A percentile compares a stretch with the other conserved stretches of the same genome.
phyloP scores from a whole-genome alignment of 192 early-diverging fungal genomes.

The Obelidium mucronatum region DNA sequence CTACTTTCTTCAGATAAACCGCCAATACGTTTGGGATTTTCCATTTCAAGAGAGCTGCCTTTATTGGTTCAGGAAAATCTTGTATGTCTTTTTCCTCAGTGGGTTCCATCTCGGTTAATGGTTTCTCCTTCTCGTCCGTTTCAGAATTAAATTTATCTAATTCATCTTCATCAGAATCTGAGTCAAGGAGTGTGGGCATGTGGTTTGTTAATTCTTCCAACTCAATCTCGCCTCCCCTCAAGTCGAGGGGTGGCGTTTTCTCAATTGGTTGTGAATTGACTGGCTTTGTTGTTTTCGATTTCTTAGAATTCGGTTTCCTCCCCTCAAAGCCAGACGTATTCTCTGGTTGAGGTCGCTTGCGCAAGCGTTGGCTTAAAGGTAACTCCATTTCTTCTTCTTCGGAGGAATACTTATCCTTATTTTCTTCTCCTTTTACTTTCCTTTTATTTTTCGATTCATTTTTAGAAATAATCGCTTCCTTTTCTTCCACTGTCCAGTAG shows the following conservation, averaged over 20 bases:
- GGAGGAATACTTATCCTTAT: too few species aligned
- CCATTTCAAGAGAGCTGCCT: neutral
- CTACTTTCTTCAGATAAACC: too few species aligned
- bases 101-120: too few species aligned
- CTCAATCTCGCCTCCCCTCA: too few species aligned
- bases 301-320: slow-evolving; percentile 1
- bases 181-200: neutral
- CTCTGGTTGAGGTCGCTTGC: neutral
- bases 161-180: slow-evolving; percentile 4
- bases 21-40: neutral
- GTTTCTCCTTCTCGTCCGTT: neutral
- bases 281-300: neutral
- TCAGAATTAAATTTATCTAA: too few species aligned
- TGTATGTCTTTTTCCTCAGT: neutral
- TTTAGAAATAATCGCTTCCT: neutral
- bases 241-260: too few species aligned
- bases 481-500: too few species aligned
- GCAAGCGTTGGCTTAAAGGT: neutral
- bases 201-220: neutral
- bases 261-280: neutral
- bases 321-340: neutral
- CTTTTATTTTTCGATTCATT: neutral
- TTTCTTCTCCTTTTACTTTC: neutral
- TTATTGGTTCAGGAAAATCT: neutral
- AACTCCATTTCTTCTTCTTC: neutral